A percentile compares a stretch with the other conserved stretches of the same genome.
These are phyloP conservation scores for Penicillium mononematosum DNA, from an alignment of 495 filamentous ascomycete genomes.

Conservation along the genomic window DNA sequence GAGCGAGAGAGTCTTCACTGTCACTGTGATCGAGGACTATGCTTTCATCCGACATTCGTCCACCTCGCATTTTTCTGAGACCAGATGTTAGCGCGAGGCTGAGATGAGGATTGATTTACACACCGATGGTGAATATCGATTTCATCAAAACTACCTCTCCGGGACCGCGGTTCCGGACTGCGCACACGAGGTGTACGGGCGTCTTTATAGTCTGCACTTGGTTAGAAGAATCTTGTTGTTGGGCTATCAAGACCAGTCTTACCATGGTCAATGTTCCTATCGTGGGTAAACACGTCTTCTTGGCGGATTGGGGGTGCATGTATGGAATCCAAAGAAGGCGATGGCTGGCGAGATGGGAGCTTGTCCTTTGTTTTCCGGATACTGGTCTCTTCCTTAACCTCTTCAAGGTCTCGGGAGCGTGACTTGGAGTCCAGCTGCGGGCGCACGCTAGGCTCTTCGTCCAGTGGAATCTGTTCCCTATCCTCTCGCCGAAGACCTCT, in stretches of 20 bases:
- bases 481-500: conserved; percentile 1
- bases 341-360: conserved; percentile 34
- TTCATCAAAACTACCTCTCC: conserved; percentile 40
- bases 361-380: conserved; percentile 15
- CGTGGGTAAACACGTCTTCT: conserved; percentile 82
- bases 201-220: conserved; percentile 21
- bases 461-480: conserved; percentile 2
- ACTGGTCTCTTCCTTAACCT: conserved; percentile 19
- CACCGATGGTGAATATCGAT: conserved; percentile 52
- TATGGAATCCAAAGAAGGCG: conserved; percentile 54
- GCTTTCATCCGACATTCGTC: conserved; percentile 22
- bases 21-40: conserved; percentile 17
- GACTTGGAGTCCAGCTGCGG: conserved; percentile 22
- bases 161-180: conserved; percentile 34
- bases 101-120: neutral
- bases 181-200: conserved; percentile 37
- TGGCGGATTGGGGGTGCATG: conserved; percentile 70
- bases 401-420: conserved; percentile 15
- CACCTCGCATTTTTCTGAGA: conserved; percentile 11
- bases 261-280: conserved; percentile 86
- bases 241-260: neutral
- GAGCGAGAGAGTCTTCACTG: conserved; percentile 12
- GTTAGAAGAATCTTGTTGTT: neutral
- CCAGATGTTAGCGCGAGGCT: neutral
- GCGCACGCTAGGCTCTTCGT: conserved; percentile 18